Evolutionary conservation across 176 grass and related monocot species (phyloP).

Genomic region (Phyllostachys edulis): DNA sequence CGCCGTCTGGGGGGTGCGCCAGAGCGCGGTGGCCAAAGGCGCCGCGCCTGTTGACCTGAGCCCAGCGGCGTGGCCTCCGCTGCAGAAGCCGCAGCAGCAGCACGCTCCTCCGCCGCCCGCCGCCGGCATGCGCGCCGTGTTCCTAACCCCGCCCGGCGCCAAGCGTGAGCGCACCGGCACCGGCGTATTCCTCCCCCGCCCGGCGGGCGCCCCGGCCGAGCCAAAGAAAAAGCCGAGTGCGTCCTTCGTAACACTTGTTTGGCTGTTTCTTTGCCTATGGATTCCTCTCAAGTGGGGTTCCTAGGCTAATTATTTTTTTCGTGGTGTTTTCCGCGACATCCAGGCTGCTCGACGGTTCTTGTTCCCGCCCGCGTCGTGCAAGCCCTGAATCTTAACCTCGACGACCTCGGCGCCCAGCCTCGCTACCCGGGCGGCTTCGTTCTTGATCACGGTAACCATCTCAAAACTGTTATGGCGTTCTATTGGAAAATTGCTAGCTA

Average conservation of each 20-base stretch:
- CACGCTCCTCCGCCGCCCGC: background rate
- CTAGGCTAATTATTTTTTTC: background rate
- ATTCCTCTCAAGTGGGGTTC: background rate
- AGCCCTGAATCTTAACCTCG: conserved; percentile 76
- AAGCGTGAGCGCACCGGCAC: conserved; percentile 82
- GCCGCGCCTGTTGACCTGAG: conserved; percentile 32
- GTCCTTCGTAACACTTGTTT: background rate
- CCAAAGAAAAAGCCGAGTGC: conserved; percentile 68
- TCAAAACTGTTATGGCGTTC: rapidly evolving
- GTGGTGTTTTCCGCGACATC: background rate
- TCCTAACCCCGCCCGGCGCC: conserved; percentile 43
- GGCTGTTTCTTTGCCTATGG: background rate
- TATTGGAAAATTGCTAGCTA: background rate
- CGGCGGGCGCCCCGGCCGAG: conserved; percentile 35
- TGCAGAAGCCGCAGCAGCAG: conserved; percentile 43
- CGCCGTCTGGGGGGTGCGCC: conserved; percentile 10
- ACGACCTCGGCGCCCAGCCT: conserved; percentile 71
- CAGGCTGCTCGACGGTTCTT: conserved; percentile 85
- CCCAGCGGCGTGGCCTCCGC: conserved; percentile 52
- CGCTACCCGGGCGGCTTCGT: conserved; percentile 61
- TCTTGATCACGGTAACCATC: conserved; percentile 48
- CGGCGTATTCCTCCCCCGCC: conserved; percentile 71
- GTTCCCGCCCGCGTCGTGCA: conserved; percentile 85
- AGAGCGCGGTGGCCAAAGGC: background rate
- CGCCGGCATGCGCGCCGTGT: conserved; percentile 59